phyloP scores from a whole-genome alignment of 139 green algal genomes.

The Chlorella sp. region DNA sequence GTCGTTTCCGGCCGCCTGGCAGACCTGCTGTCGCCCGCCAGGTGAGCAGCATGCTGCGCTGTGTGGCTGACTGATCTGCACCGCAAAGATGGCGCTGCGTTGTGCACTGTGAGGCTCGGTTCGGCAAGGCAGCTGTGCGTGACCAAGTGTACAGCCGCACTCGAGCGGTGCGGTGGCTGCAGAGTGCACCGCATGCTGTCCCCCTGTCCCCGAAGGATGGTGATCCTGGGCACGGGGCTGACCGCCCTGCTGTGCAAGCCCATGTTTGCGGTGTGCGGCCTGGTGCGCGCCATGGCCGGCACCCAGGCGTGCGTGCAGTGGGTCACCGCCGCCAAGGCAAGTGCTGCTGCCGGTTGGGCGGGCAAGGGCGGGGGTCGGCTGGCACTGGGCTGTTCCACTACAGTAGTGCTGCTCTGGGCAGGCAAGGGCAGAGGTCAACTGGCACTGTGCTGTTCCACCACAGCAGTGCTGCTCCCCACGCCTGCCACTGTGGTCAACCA shows the following conservation, averaged over 20 bases:
- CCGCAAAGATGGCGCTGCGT: neutral
- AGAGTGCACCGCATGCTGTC: no score
- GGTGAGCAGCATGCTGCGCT: neutral
- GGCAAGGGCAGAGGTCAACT: no score
- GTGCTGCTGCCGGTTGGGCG: neutral
- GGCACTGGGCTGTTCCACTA: no score
- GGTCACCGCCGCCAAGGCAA: slow-evolving; percentile 75
- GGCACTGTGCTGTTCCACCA: no score
- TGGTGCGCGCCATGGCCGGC: slow-evolving; percentile 65
- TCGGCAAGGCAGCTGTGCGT: no score
- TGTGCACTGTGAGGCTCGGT: neutral
- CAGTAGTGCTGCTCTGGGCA: no score
- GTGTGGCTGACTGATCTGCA: neutral
- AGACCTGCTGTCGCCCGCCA: slow-evolving; percentile 76
- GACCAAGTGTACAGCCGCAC: no score
- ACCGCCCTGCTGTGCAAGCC: slow-evolving; percentile 84
- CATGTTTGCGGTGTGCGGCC: slow-evolving; percentile 77
- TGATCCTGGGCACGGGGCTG: slow-evolving; percentile 83
- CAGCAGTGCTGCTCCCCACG: no score
- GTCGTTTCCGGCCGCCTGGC: slow-evolving; percentile 72
- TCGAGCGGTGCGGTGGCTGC: no score
- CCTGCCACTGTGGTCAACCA: no score
- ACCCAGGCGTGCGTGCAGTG: slow-evolving; percentile 70
- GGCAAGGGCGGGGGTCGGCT: neutral
- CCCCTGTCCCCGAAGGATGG: slow-evolving; percentile 50